Evolutionary conservation across 495 filamentous ascomycete genomes (phyloP).

Genomic region (Aspergillus affinis): DNA sequence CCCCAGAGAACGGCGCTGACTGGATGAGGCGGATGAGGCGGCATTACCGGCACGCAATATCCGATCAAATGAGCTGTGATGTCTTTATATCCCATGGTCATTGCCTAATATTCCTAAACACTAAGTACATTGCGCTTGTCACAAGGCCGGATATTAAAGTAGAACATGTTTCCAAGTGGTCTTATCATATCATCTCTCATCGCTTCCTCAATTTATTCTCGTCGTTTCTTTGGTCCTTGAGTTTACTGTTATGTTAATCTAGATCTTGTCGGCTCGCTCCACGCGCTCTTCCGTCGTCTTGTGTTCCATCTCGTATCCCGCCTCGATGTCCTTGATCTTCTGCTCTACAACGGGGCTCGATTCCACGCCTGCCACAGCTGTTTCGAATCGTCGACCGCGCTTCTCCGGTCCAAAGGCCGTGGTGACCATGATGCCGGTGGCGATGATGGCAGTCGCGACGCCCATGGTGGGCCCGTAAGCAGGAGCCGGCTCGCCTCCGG

Average conservation of each 20-base stretch:
- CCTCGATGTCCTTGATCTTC: conserved; percentile 7
- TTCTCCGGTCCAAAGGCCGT: conserved; percentile 58
- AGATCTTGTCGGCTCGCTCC: conserved; percentile 29
- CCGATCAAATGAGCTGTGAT: background rate
- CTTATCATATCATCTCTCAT: background rate
- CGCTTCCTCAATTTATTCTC: background rate
- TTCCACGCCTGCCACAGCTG: conserved; percentile 50
- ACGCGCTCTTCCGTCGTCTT: conserved; percentile 20
- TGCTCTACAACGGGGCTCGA: background rate
- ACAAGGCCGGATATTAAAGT: background rate
- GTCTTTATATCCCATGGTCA: no score
- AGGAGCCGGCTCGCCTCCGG: conserved; percentile 50
- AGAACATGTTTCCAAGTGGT: background rate
- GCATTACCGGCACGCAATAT: background rate
- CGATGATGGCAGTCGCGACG: conserved; percentile 69
- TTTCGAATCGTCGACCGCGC: conserved; percentile 66
- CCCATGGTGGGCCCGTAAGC: conserved; percentile 71
- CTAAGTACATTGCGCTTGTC: background rate
- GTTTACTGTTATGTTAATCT: no score
- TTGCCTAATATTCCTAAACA: background rate
- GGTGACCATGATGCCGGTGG: conserved; percentile 60
- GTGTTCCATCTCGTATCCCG: conserved; percentile 5
- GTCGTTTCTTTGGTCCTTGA: background rate
- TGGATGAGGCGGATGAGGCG: no score
- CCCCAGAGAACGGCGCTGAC: background rate